A percentile compares a stretch with the other conserved stretches of the same genome.
Conservation (phyloP, 2,329 filamentous ascomycete genomes). For the Cylindrodendrum hubeiense region DNA sequence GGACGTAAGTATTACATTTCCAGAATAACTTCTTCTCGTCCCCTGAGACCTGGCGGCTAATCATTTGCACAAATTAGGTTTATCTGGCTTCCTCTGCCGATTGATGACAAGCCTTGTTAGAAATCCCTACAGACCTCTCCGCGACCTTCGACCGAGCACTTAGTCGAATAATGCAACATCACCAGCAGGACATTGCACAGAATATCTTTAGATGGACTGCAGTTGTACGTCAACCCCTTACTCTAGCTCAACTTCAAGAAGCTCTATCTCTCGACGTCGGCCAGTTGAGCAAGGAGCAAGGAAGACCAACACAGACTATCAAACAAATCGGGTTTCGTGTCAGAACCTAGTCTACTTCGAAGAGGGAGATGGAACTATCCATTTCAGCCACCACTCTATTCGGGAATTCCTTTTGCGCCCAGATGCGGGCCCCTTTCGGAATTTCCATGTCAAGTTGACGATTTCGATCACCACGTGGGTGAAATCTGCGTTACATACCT, state of each 20-base stretch:
- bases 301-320: constrained; percentile 8
- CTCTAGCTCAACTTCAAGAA: constrained; percentile 16
- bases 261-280: constrained; percentile 22
- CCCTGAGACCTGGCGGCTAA: no score
- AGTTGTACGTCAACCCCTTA: constrained; percentile 1
- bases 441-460: not conserved
- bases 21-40: no score
- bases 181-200: constrained; percentile 1
- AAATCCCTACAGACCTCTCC: constrained; percentile 20
- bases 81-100: no score
- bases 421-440: accelerated
- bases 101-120: not conserved
- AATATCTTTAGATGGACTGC: constrained; percentile 14
- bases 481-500: constrained; percentile 23
- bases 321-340: constrained; percentile 10
- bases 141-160: constrained; percentile 26
- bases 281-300: not conserved
- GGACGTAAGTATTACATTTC: constrained; percentile 18
- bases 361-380: constrained; percentile 24
- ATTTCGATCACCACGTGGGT: not conserved
- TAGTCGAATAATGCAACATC: not conserved
- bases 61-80: no score
- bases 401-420: constrained; percentile 7
- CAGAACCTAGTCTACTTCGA: constrained; percentile 26
- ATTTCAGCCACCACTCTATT: constrained; percentile 34